phyloP scores from a whole-genome alignment of 352 stramenopile genomes.

The Phytophthora colocasiae region DNA sequence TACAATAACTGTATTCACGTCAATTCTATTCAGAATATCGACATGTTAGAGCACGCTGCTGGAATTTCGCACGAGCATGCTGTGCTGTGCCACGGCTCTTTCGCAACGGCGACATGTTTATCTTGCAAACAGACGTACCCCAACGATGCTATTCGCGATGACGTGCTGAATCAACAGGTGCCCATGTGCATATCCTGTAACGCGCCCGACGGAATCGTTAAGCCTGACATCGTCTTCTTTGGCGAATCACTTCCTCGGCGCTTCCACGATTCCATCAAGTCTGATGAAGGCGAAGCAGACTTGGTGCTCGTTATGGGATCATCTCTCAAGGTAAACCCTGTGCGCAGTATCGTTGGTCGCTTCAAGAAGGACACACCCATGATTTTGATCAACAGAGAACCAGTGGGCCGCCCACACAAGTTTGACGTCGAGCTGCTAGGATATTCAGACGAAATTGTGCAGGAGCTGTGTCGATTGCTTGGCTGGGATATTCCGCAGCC shows the following conservation, averaged over 20 bases:
- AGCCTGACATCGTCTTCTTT: slow-evolving; percentile 99
- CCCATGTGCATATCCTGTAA: slow-evolving; percentile 81
- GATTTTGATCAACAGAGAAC: slow-evolving; percentile 87
- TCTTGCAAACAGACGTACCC: slow-evolving; percentile 84
- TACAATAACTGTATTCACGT: background rate
- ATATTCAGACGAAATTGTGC: slow-evolving; percentile 87
- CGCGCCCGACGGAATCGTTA: slow-evolving; percentile 92
- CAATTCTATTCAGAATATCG: slow-evolving; percentile 95
- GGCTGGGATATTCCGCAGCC: slow-evolving; percentile 82
- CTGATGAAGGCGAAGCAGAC: slow-evolving; percentile 89
- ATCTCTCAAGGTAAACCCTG: slow-evolving; percentile 97
- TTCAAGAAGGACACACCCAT: slow-evolving; percentile 86
- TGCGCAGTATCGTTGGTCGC: slow-evolving; percentile 90
- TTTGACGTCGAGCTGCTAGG: slow-evolving; percentile 88
- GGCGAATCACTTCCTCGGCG: slow-evolving; percentile 93
- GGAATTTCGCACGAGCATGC: slow-evolving; percentile 91
- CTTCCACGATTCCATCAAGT: slow-evolving; percentile 91
- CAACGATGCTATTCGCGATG: slow-evolving; percentile 86
- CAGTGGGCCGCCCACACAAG: slow-evolving; percentile 80
- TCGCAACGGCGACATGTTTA: slow-evolving; percentile 93
- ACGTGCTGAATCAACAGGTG: slow-evolving; percentile 82
- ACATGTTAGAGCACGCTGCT: slow-evolving; percentile 95
- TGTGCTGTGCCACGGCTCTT: slow-evolving; percentile 96
- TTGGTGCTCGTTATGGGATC: slow-evolving; percentile 99
- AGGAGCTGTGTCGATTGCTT: slow-evolving; percentile 79